Base-by-base conservation (phyloP, 306 rosid species). In the Lathyrus sativus region DNA sequence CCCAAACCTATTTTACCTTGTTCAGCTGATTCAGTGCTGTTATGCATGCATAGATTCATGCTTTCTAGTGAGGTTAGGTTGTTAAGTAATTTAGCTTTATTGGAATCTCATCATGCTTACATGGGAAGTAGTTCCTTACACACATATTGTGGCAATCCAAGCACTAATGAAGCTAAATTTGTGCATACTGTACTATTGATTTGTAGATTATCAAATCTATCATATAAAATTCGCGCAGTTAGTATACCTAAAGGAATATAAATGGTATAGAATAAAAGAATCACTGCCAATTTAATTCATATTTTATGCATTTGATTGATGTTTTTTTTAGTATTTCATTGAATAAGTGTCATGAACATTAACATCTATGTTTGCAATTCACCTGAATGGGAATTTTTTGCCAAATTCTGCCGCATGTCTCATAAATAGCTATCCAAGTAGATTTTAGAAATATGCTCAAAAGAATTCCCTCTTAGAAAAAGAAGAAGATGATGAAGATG, bases 311-410 rank as follows among this genome's bases (percentile, higher is more conserved):
- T 55, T 9, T 67, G 51, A 70, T 18, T 57, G 60, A n/a, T 71
- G n/a, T 44, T 31, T 33, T n/a, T n/a, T 44, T 43, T 37, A 53
- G 58, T 24, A 53, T 37, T 65, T 38, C 46, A 56, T 48, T 64
- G 28, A 37, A 62, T 53, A 13, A 54, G 33, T n/a, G 44, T 67
- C 62, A 26, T 28, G 67, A 54, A 31, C 63, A 62, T 37, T 71
- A 35, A 60, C 51, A 29, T 77, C 42, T n/a, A 19, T 48, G n/a
- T 56, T 73, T 62, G 70, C 14, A 37, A 9, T 71, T 28, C 19
- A 43, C 35, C 68, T 55, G 45, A 26, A 44, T 57, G 17, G 26
- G 19, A 29, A 17, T 31, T 29, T 15, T 41, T 9, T 31, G 51
- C 12, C 39, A 35, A 65, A 70, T 49, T 65, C 29, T 58, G 26